Base-by-base conservation (phyloP, 2,329 filamentous ascomycete genomes). In the Lasiodiplodia sp. region DNA sequence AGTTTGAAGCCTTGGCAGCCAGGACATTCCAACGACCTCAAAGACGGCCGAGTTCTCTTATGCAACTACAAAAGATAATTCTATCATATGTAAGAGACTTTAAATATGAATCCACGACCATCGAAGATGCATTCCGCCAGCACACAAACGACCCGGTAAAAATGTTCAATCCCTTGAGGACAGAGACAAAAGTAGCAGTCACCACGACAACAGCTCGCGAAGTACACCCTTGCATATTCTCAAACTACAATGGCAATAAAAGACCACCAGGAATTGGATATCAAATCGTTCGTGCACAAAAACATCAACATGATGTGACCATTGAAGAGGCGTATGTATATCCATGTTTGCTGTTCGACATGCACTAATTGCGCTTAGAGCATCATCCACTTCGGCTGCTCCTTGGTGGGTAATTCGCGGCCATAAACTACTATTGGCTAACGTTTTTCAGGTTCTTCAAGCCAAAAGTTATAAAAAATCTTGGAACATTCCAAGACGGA, bases 401-500 rank as follows among this genome's bases (percentile, higher is more conserved):
- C 74, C 73, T 16, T 76, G 71, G 70, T 63, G n/a, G n/a, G n/a
- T n/a, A n/a, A n/a, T n/a, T n/a, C n/a, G n/a, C 49, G 3, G 21
- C 4, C 0, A n/a, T 3, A 1, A n/a, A 38, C 62, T 53, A 14
- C 2, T 18, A 21, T 23, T 37, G 21, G 52, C 47, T 53, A 49
- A 56, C 57, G 53, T 21, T 12, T 5, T 71, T 68, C 62, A 66
- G 63, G 63, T 75, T 73, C 52, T 77, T 77, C 67, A 74, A 72
- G 64, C 69, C 73, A 11, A 73, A 72, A 38, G 65, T 71, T 10
- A 62, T 77, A 2, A 52, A 69, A 31, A 68, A 73, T 40, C 66
- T 75, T 8, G 72, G 73, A 18, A 75, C 71, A 0, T 78, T 72
- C 60, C 72, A 77, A 68, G 75, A 76, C 66, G 73, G 76, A 25